Conservation (phyloP, 352 stramenopile species). For the Globisporangium sylvaticum region DNA sequence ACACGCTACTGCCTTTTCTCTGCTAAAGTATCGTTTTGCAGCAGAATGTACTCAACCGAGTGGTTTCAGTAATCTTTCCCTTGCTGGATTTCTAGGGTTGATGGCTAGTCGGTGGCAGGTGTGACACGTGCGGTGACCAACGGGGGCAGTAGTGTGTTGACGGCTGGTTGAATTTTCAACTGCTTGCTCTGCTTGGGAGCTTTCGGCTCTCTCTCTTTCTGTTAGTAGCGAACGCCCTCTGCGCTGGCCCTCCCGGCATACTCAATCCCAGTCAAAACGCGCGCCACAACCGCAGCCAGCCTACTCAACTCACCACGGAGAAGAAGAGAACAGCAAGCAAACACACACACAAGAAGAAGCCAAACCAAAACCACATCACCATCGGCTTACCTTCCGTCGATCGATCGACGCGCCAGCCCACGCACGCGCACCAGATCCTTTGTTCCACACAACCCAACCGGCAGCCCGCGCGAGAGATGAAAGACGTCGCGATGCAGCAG, state of each 20-base stretch:
- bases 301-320: too few species aligned
- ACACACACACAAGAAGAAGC: not conserved
- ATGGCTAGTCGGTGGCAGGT: not conserved
- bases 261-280: constrained; percentile 10
- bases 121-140: not conserved
- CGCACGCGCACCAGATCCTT: not conserved
- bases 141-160: constrained; percentile 4
- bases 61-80: not conserved
- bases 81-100: not conserved
- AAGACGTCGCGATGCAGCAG: constrained; percentile 16
- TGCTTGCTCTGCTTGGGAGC: constrained; percentile 12
- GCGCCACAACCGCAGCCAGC: not conserved
- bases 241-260: constrained; percentile 2
- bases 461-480: constrained; percentile 11
- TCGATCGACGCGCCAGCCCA: not conserved
- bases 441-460: not conserved
- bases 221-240: not conserved
- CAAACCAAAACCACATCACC: not conserved
- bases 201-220: not conserved
- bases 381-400: not conserved
- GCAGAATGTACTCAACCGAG: not conserved
- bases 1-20: not conserved
- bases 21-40: not conserved
- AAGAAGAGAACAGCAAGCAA: not conserved
- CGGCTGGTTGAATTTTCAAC: constrained; percentile 18